Evolutionary conservation across 169 alveolate genomes (phyloP).

Genomic region (Plasmodium sp.): DNA sequence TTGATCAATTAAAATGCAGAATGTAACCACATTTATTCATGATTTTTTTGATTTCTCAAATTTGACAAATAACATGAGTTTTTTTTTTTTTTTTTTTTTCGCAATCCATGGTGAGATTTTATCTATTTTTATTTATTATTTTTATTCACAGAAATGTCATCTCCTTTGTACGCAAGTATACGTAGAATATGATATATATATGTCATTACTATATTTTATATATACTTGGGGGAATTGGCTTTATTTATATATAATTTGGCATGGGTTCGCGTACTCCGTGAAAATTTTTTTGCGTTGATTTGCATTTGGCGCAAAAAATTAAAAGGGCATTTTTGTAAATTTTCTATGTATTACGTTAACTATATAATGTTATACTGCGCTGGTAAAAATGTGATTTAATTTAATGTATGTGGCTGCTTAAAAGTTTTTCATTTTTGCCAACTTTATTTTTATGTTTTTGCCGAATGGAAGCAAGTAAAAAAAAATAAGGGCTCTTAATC

Average conservation of each 20-base stretch:
- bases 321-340: neutral
- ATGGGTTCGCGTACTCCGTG: neutral
- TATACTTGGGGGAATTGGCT: neutral
- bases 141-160: neutral
- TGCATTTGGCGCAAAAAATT: neutral
- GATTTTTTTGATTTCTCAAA: neutral
- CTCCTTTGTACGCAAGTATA: neutral
- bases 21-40: neutral
- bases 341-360: neutral
- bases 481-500: neutral
- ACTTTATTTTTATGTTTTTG: neutral
- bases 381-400: neutral
- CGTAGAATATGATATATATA: neutral
- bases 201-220: neutral
- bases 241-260: neutral
- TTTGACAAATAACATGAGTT: neutral
- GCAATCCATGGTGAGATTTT: neutral
- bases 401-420: neutral
- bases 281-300: neutral
- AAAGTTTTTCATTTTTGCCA: neutral
- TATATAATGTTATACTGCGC: neutral
- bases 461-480: neutral
- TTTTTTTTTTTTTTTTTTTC: neutral
- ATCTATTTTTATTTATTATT: neutral
- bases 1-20: neutral